Evolutionary conservation across 2,329 filamentous ascomycete genomes (phyloP), one percentile per base, ranked within the genome.

Genomic region (Pseudogymnoascus sp.): DNA sequence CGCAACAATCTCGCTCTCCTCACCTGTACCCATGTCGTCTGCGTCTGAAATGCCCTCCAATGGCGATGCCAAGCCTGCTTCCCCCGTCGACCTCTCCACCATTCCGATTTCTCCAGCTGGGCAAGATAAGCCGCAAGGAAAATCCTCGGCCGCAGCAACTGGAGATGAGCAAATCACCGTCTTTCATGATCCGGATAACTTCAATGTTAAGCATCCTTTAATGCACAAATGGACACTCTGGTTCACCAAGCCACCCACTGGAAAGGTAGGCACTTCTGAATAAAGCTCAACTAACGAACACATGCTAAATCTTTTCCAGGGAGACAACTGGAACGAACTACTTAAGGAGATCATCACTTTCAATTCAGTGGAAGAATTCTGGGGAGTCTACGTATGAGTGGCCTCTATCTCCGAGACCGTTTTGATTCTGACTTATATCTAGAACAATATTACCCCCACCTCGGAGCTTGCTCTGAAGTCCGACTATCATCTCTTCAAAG

Each of bases 401-500:
- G 19, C 60, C 47, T 38, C 64, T 19, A 10, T 60, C 3, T 35
- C 23, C 33, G 33, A 33, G 19, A 50, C 23, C 13, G 50, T 42
- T 13, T 47, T 31, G 61, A 64, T 65, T 64, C 59, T 62, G 63
- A 65, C 64, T 35, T 60, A 28, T 61, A 62, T 61, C 38, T 71
- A 99, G 96, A 99, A 99, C 84, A 99, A 99, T 78, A 97, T 99
- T 76, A 91, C 93, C 61, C 89, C 93, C 47, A 93, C 96, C 71
- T 97, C 93, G 71, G 92, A 97, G 73, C 88, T 99, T 47, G 91
- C 93, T 50, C 87, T 96, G 74, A 99, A 99, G 82, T 96, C 95
- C 74, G 95, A 99, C 78, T 99, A 99, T 80, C 96, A 99, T 75
- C 89, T 99, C 50, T 99, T 99, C 89, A 99, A 99, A 83, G 89